Evolutionary conservation across 1,284 basidiomycete species (phyloP).

Genomic region (Ceratobasidium sp.): DNA sequence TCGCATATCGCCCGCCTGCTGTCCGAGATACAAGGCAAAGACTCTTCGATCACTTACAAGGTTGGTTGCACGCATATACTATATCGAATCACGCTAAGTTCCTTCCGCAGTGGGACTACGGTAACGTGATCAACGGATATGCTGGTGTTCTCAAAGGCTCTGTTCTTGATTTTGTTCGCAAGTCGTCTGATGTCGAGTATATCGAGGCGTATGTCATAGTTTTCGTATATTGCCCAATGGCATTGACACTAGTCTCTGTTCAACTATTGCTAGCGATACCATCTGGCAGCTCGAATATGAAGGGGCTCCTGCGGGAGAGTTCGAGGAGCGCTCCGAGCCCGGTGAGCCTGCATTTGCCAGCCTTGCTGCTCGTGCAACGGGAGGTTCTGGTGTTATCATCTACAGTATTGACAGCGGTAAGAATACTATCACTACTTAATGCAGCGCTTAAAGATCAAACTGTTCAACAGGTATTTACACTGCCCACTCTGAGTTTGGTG

Average conservation of each 20-base stretch:
- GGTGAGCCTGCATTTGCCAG: not conserved
- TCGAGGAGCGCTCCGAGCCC: conserved; percentile 8
- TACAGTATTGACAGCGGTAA: conserved; percentile 38
- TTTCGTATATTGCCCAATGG: no score
- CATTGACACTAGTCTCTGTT: not conserved
- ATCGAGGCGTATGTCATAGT: conserved; percentile 23
- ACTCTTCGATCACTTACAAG: conserved; percentile 33
- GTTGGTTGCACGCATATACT: not conserved
- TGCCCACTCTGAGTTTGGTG: conserved; percentile 36
- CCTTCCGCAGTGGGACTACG: conserved; percentile 24
- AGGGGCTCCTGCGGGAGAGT: conserved; percentile 16
- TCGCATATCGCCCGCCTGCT: conserved; percentile 34
- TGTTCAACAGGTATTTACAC: conserved; percentile 8
- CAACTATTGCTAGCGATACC: conserved; percentile 16
- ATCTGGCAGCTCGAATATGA: conserved; percentile 25
- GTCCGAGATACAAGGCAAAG: conserved; percentile 3
- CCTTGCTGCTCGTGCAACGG: not conserved
- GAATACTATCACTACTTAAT: not conserved
- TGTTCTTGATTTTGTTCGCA: conserved; percentile 33
- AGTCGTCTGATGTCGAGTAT: conserved; percentile 39
- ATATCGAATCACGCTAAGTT: not conserved
- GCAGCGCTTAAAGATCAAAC: not conserved
- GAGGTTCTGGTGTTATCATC: conserved; percentile 35
- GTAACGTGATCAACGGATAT: conserved; percentile 40
- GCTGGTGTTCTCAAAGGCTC: conserved; percentile 37